phyloP scores from a whole-genome alignment of 1,139 yeast genomes.

The Magnusiomyces ingens region DNA sequence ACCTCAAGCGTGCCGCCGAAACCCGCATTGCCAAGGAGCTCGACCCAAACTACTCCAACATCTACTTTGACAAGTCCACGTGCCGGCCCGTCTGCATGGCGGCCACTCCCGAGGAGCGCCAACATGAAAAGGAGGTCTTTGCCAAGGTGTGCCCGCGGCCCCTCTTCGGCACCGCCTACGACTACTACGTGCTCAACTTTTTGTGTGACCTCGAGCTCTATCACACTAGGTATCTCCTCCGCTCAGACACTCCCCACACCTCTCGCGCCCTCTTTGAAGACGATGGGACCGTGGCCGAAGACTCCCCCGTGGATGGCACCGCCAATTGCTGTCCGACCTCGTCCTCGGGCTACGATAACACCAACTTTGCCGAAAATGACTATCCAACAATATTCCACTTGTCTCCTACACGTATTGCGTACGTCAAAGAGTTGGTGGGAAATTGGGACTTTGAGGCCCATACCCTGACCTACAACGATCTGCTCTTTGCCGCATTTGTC shows the following conservation, averaged over 20 bases:
- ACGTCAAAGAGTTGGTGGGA: constrained; percentile 5
- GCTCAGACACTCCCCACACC: background rate
- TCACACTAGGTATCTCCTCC: background rate
- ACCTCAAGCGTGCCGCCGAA: background rate
- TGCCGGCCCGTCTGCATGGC: too few species aligned
- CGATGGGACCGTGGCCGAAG: background rate
- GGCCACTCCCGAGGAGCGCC: too few species aligned
- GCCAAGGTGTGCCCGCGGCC: too few species aligned
- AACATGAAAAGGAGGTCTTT: too few species aligned
- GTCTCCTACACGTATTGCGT: constrained; percentile 3
- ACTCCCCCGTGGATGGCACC: too few species aligned
- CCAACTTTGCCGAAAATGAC: background rate
- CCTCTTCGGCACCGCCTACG: background rate
- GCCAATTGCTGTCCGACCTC: too few species aligned
- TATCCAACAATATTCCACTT: constrained; percentile 8
- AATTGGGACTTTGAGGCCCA: constrained; percentile 58
- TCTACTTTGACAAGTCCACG: too few species aligned
- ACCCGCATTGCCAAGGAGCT: background rate
- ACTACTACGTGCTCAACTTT: constrained; percentile 3
- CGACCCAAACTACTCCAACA: too few species aligned
- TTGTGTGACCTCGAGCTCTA: constrained; percentile 2
- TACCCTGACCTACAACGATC: constrained; percentile 58
- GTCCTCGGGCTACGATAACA: background rate
- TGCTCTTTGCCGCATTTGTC: constrained; percentile 51
- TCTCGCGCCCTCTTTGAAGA: background rate